Conservation (phyloP, 345 rosid genomes). For the Boechera stricta region DNA sequence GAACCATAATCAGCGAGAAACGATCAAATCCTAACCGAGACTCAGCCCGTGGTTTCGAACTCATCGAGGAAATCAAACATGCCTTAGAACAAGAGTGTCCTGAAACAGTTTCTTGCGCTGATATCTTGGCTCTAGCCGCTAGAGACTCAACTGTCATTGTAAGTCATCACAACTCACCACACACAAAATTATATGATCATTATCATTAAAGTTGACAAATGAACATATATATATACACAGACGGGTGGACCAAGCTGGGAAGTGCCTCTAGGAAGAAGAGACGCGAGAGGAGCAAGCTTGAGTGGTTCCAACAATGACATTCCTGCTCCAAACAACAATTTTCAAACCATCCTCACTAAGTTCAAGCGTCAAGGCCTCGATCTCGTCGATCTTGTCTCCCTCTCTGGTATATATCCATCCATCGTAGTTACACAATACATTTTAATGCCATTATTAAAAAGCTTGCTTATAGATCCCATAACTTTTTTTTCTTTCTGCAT, state of each 20-base stretch:
- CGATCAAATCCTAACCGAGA: constrained; percentile 72
- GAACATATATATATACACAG: constrained; percentile 37
- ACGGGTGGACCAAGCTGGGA: constrained; percentile 89
- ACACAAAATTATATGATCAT: neutral
- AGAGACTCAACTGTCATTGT: constrained; percentile 92
- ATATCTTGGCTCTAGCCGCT: constrained; percentile 76
- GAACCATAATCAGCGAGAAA: constrained; percentile 70
- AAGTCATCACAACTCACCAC: constrained; percentile 33
- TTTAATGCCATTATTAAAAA: neutral
- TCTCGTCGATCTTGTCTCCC: constrained; percentile 69
- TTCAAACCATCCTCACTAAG: constrained; percentile 64
- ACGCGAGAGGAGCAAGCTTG: constrained; percentile 69
- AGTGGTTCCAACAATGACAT: constrained; percentile 79
- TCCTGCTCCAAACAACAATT: constrained; percentile 68
- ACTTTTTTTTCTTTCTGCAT: no score
- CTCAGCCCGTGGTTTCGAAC: constrained; percentile 84
- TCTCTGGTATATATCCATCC: constrained; percentile 57
- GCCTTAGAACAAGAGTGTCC: constrained; percentile 85
- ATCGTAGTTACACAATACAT: neutral
- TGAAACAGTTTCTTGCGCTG: constrained; percentile 82
- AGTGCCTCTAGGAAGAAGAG: constrained; percentile 89
- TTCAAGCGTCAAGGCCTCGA: constrained; percentile 68
- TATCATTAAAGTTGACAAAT: constrained; percentile 1
- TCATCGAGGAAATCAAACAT: constrained; percentile 74
- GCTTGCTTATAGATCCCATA: neutral